Evolutionary conservation across 176 grass and related monocot genomes (phyloP), one percentile per base, ranked within the genome.

Genomic region (Rhynchospora pubera): DNA sequence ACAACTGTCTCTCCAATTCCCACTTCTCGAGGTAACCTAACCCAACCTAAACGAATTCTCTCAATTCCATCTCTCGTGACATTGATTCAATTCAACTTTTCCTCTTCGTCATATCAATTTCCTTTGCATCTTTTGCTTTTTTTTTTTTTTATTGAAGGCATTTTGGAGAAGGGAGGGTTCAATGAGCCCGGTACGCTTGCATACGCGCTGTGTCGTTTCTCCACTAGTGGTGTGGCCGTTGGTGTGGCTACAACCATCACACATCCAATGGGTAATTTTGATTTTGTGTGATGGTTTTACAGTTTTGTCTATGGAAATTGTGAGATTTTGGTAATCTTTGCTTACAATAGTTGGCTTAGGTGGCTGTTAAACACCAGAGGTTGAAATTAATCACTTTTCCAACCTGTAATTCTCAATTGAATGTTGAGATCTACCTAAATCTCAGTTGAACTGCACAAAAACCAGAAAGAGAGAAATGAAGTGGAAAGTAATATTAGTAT

Each of bases 201-300:
- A 13, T 92, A 94, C 81, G 87, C 88, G 28, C 71, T 83, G 45
- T 85, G 78, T 82, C 88, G 92, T 58, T 94, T 98, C 84, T 85
- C 90, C 48, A 90, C 88, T 81, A 94, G 95, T 65, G 95, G 90
- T 79, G 73, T 86, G 19, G 81, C 95, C 66, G 95, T 94, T 73
- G 90, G 88, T 78, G 78, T 87, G 13, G 92, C 95, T 62, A 97
- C 92, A 15, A 19, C 90, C 73, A 64, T 90, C 73, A 98, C 92
- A 19, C 95, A 98, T 84, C 95, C 92, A 3, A 85, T 98, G 82
- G 95, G 95, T 97, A 81, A 62, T 79, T 28, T 71, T 62, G 65
- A 19, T 30, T 60, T 72, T 7, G 0, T 61, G 11, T 84, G 3
- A 9, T 28, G 4, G 24, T 78, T 81, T 50, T n/a, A 13, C 11